A percentile compares a stretch with the other conserved stretches of the same genome.
These are phyloP conservation scores for Sphagnum tenellum DNA, from an alignment of 225 moss, liverwort and hornwort species.

Conservation along the genomic window DNA sequence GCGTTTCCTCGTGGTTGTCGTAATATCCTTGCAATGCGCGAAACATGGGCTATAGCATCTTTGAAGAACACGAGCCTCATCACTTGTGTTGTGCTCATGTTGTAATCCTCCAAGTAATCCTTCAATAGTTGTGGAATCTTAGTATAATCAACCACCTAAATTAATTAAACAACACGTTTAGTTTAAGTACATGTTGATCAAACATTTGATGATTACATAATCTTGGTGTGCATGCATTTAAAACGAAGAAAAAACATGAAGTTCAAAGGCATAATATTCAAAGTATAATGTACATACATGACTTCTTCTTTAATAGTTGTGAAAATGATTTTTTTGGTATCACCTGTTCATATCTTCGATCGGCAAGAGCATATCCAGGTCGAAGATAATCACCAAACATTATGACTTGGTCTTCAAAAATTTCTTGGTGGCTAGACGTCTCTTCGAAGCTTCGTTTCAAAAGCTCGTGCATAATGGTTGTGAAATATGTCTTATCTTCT, in stretches of 20 bases:
- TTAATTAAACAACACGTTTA: no score
- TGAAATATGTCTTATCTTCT: slow-evolving; percentile 54
- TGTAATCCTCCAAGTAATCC: slow-evolving; percentile 86
- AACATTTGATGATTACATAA: no score
- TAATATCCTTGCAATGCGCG: slow-evolving; percentile 59
- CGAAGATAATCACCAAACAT: slow-evolving; percentile 79
- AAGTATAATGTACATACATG: neutral
- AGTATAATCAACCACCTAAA: slow-evolving; percentile 45
- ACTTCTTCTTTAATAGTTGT: no score
- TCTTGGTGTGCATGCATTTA: no score
- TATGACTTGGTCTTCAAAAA: slow-evolving; percentile 68
- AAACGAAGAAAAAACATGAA: no score
- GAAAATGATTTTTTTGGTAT: no score
- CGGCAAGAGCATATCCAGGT: slow-evolving; percentile 50
- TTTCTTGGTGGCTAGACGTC: slow-evolving; percentile 45
- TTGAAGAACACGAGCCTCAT: slow-evolving; percentile 89
- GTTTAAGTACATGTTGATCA: no score
- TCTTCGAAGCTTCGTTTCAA: slow-evolving; percentile 73
- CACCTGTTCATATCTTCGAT: slow-evolving; percentile 74
- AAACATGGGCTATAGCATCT: slow-evolving; percentile 70
- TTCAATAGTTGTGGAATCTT: slow-evolving; percentile 62
- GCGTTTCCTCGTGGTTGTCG: slow-evolving; percentile 86
- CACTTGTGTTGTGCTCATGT: slow-evolving; percentile 74
- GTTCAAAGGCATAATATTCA: no score
- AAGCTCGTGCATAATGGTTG: slow-evolving; percentile 58